Evolutionary conservation across 768 basidiomycete genomes (phyloP).

Genomic region (Rossbeevera mucosa): DNA sequence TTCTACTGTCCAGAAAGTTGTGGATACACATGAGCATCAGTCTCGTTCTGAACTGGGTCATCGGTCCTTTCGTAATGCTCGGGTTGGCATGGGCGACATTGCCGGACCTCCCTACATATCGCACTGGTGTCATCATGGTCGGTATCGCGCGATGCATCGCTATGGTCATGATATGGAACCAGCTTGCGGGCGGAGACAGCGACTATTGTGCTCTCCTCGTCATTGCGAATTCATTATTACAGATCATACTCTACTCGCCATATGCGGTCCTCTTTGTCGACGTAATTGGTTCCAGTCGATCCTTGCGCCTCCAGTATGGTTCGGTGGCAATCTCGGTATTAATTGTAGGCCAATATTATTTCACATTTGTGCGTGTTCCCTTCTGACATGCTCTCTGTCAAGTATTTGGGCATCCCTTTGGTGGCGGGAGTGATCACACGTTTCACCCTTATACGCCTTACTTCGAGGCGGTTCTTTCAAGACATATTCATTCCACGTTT

Average conservation of each 20-base stretch:
- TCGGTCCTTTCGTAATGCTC: conserved; percentile 82
- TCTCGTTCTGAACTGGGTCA: conserved; percentile 71
- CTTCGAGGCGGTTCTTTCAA: conserved; percentile 46
- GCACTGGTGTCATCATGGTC: conserved; percentile 79
- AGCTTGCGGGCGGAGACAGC: conserved; percentile 60
- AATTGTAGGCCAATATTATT: conserved; percentile 48
- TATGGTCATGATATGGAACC: conserved; percentile 82
- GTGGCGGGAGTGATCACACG: conserved; percentile 69
- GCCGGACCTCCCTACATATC: conserved; percentile 70
- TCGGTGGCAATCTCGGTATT: conserved; percentile 62
- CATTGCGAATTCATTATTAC: conserved; percentile 73
- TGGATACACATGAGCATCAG: conserved; percentile 71
- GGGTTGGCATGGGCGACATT: conserved; percentile 81
- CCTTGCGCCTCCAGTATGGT: conserved; percentile 48
- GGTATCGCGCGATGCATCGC: conserved; percentile 45
- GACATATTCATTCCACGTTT: conserved; percentile 63
- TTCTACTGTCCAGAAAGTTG: conserved; percentile 49
- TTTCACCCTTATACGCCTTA: conserved; percentile 42
- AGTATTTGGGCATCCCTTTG: conserved; percentile 85
- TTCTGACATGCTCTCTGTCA: not conserved
- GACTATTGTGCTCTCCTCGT: conserved; percentile 80
- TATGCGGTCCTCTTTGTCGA: conserved; percentile 72
- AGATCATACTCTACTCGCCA: conserved; percentile 68
- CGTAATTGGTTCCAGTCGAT: conserved; percentile 47
- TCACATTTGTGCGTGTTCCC: not conserved